Percentiles rank a stretch among this genome's conserved stretches.
Evolutionary conservation across 2,329 filamentous ascomycete genomes (phyloP).

Genomic region (Lachnellula suecica): DNA sequence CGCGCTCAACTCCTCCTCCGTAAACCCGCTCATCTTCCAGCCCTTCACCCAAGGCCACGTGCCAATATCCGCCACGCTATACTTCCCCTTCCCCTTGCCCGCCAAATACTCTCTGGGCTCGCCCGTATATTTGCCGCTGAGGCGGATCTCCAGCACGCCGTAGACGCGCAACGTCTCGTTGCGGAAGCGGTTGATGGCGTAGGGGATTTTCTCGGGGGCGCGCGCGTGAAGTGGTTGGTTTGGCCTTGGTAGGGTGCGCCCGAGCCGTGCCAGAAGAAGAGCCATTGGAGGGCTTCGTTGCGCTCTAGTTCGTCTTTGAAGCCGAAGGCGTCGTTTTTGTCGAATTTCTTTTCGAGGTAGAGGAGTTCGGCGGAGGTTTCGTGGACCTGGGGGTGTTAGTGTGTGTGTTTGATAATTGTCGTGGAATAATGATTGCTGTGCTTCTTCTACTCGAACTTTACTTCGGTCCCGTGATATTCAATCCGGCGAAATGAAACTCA

Average conservation of each 20-base stretch:
- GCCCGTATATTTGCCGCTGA: constrained; percentile 49
- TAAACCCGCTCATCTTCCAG: constrained; percentile 35
- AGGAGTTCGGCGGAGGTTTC: too few relatives aligned
- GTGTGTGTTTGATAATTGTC: too few relatives aligned
- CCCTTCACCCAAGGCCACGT: constrained; percentile 49
- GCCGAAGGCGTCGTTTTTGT: constrained; percentile 38
- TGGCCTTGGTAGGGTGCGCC: constrained; percentile 45
- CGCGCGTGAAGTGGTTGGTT: constrained; percentile 35
- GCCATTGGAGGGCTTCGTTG: constrained; percentile 48
- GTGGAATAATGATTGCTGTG: too few relatives aligned
- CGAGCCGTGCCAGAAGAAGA: constrained; percentile 52
- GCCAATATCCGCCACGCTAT: constrained; percentile 50
- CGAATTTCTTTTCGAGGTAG: too few relatives aligned
- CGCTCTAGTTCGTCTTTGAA: constrained; percentile 49
- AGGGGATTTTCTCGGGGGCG: constrained; percentile 41
- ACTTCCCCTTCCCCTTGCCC: constrained; percentile 51
- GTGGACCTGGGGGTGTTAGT: too few relatives aligned
- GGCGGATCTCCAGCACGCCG: constrained; percentile 50
- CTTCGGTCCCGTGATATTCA: too few relatives aligned
- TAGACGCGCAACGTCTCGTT: constrained; percentile 43
- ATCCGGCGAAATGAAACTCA: too few relatives aligned
- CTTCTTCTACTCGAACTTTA: too few relatives aligned
- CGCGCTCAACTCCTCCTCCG: constrained; percentile 43
- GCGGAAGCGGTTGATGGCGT: too few relatives aligned
- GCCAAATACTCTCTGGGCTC: constrained; percentile 49